Percentiles rank a stretch among this genome's conserved stretches.
phyloP scores from a whole-genome alignment of 192 early-diverging fungal genomes.

The Jimgerdemannia lactiflua region DNA sequence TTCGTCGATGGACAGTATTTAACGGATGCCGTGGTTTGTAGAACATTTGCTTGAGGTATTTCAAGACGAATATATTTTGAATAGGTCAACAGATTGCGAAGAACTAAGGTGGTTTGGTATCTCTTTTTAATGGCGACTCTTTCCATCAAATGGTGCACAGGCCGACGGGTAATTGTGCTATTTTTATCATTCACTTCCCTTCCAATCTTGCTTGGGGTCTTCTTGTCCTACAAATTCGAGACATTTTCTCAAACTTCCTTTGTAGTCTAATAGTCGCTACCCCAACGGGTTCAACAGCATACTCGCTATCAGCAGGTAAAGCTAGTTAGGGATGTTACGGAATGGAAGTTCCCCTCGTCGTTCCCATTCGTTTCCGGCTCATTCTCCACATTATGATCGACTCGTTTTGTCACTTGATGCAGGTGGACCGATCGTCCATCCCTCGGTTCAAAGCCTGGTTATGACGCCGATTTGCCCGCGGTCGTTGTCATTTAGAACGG shows the following conservation, averaged over 20 bases:
- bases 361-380: not conserved
- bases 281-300: conserved; percentile 92
- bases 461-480: conserved; percentile 83
- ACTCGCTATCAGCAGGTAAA: conserved; percentile 72
- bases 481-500: conserved; percentile 81
- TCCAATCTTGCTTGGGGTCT: too few relatives aligned
- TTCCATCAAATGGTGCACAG: conserved; percentile 32
- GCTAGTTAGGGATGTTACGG: not conserved
- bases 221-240: not conserved
- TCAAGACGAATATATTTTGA: too few relatives aligned
- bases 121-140: too few relatives aligned
- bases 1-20: conserved; percentile 78
- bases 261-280: conserved; percentile 76
- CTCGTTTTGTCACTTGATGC: too few relatives aligned
- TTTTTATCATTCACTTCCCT: conserved; percentile 4
- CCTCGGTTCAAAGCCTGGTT: conserved; percentile 67
- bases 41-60: not conserved
- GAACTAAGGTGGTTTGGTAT: too few relatives aligned
- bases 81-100: too few relatives aligned
- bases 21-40: conserved; percentile 72
- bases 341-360: not conserved
- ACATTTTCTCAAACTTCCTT: conserved; percentile 5
- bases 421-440: conserved; percentile 82
- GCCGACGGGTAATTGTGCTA: not conserved
- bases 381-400: not conserved